phyloP scores from a whole-genome alignment of 192 early-diverging fungal genomes.

The Backusella liffmaniae region DNA sequence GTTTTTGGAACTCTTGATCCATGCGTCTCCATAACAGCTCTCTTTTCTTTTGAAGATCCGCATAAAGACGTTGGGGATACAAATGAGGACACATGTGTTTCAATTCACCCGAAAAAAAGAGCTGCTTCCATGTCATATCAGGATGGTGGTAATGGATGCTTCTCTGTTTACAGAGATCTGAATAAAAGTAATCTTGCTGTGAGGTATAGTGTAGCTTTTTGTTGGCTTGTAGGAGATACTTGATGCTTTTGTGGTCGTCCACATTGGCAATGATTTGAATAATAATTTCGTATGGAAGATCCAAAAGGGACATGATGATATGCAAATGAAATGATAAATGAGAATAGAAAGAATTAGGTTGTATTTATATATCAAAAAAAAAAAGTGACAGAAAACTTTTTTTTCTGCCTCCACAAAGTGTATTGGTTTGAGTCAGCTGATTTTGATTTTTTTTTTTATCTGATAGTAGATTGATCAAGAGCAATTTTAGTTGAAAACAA shows the following conservation, averaged over 20 bases:
- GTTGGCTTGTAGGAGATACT: neutral
- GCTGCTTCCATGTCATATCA: neutral
- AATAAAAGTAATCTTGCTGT: neutral
- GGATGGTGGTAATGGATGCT: neutral
- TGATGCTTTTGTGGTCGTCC: neutral
- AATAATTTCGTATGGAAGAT: neutral
- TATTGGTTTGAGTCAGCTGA: slow-evolving; percentile 1
- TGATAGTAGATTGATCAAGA: too few relatives aligned
- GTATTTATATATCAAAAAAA: neutral
- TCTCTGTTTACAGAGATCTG: neutral
- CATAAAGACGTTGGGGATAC: neutral
- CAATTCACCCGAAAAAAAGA: neutral
- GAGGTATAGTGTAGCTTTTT: neutral
- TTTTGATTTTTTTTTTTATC: neutral
- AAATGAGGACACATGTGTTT: neutral
- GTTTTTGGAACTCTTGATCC: neutral
- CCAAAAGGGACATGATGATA: neutral
- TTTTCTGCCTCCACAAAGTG: neutral
- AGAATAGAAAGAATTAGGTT: neutral
- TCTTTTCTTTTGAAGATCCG: neutral
- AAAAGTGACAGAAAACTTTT: neutral
- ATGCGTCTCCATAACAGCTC: neutral
- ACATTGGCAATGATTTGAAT: neutral
- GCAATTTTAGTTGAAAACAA: too few relatives aligned
- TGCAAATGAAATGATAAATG: neutral